Percentiles rank a stretch among this genome's conserved stretches.
phyloP scores from a whole-genome alignment of 805 yeast species.

The Phaffomyces antillensis region DNA sequence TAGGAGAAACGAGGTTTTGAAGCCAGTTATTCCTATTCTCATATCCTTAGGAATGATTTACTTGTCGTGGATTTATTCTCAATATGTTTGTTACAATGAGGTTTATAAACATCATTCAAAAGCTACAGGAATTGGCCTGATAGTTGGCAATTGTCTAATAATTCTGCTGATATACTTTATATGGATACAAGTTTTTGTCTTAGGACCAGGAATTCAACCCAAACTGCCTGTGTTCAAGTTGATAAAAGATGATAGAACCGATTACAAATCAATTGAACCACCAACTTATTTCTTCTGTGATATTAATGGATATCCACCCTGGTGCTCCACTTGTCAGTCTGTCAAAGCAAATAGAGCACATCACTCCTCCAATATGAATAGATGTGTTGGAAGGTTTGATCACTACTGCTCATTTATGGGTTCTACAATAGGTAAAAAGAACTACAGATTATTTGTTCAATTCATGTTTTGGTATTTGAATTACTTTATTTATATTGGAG shows the following conservation, averaged over 20 bases:
- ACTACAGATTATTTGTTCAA: slow-evolving; percentile 53
- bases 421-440: slow-evolving; percentile 57
- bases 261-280: slow-evolving; percentile 27
- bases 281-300: slow-evolving; percentile 66
- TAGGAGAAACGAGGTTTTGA: neutral
- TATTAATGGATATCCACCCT: slow-evolving; percentile 64
- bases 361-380: slow-evolving; percentile 50
- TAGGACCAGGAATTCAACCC: slow-evolving; percentile 56
- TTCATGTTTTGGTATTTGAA: slow-evolving; percentile 34
- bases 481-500: slow-evolving; percentile 32
- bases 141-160: slow-evolving; percentile 25
- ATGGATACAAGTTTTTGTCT: slow-evolving; percentile 39
- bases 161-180: slow-evolving; percentile 21
- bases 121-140: slow-evolving; percentile 26
- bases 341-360: slow-evolving; percentile 63
- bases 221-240: slow-evolving; percentile 30
- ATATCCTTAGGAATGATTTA: slow-evolving; percentile 10
- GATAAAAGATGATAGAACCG: slow-evolving; percentile 17
- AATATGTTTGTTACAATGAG: slow-evolving; percentile 25
- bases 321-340: slow-evolving; percentile 63
- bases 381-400: slow-evolving; percentile 71
- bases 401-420: slow-evolving; percentile 84
- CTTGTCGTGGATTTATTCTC: slow-evolving; percentile 20
- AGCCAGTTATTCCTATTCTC: slow-evolving; percentile 6
- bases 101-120: slow-evolving; percentile 20